Base-by-base conservation (phyloP, 176 grass and related monocot genomes). In the Urochloa ruziziensis region DNA sequence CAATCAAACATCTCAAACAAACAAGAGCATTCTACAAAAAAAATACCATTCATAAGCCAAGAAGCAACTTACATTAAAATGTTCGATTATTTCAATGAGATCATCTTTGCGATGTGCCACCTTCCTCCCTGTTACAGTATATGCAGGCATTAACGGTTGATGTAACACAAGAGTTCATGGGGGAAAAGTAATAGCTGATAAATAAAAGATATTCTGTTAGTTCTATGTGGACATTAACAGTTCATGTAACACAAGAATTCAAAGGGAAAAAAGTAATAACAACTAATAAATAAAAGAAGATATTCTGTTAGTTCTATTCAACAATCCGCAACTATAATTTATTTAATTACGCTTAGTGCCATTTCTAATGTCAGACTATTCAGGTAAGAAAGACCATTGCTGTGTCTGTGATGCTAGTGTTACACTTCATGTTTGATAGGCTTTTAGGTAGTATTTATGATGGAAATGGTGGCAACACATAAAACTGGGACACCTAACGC, bases 61-160 rank as follows among this genome's bases (percentile, higher is more conserved):
- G 29, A 73, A 71, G 54, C 47, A 90, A 88, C 94, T 97, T 87
- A 98, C 92, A 42, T 94, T 98, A 74, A 98, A 98, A 91, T 98
- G 92, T 56, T 94, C 92, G 2, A 93, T 82, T 62, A 98, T 80
- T 75, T 94, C 95, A 85, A 58, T 83, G 33, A 98, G 84, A 35
- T 94, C 88, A 75, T 93, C 95, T 88, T 86, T 98, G 35, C 92
- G 90, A 84, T 91, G 79, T 2, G 92, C 91, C 74, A 98, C 82
- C 86, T 94, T 98, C 85, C 49, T 94, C 37, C 92, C 90, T 94
- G 86, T 79, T 78, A 18, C 69, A 90, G 18, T 25, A 80, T 21
- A 90, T 19, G 18, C 11, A 18, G 39, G 51, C 30, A 59, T 67
- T 42, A 77, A 88, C 54, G 78, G 77, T 80, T 56, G 25, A 81